A percentile compares a stretch with the other conserved stretches of the same genome.
Conservation (phyloP, 768 basidiomycete species). For the Tylopilus balloui region DNA sequence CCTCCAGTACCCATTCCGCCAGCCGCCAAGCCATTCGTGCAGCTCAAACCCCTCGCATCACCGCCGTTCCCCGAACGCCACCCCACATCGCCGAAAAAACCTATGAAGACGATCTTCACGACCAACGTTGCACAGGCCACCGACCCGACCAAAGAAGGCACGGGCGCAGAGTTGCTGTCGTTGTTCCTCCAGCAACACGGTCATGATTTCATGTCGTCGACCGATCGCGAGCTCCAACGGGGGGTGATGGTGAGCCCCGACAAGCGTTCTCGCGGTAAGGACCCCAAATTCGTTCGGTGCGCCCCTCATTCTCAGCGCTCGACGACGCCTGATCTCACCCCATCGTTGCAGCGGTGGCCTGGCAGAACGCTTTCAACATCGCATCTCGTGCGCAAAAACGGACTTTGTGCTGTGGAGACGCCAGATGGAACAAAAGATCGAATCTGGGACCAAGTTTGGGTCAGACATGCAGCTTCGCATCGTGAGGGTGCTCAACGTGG, state of each 20-base stretch:
- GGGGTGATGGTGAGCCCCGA: conserved; percentile 57
- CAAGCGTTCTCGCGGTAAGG: conserved; percentile 43
- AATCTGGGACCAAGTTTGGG: conserved; percentile 26
- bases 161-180: conserved; percentile 48
- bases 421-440: conserved; percentile 39
- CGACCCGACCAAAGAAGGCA: conserved; percentile 47
- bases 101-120: conserved; percentile 46
- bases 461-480: conserved; percentile 44
- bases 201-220: conserved; percentile 32
- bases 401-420: conserved; percentile 50
- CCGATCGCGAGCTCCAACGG: conserved; percentile 39
- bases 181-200: conserved; percentile 49
- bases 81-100: conserved; percentile 29
- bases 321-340: background rate
- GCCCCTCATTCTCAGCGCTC: conserved; percentile 10
- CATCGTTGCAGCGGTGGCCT: conserved; percentile 46
- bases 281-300: conserved; percentile 46
- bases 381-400: conserved; percentile 42
- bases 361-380: conserved; percentile 45
- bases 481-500: conserved; percentile 37
- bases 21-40: conserved; percentile 8
- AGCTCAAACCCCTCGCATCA: conserved; percentile 26
- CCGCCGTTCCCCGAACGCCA: conserved; percentile 24
- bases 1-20: conserved; percentile 21
- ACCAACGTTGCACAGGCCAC: conserved; percentile 51